Evolutionary conservation across 148 eudicot genomes (phyloP), one percentile per base, ranked within the genome.

Genomic region (Tetragonia tetragonoides): DNA sequence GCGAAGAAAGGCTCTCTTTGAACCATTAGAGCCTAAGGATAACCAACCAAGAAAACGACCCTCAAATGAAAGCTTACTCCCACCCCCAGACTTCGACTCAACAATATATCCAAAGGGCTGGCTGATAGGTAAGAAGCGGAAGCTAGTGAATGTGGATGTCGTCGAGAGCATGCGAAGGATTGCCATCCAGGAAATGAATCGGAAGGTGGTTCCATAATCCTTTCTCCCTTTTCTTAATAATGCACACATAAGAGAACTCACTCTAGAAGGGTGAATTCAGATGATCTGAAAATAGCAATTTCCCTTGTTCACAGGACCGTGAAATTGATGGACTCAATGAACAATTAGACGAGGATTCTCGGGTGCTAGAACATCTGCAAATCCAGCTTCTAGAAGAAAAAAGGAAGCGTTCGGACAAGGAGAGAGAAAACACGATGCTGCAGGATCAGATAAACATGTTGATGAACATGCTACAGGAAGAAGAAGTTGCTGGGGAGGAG

Each of bases 91-190:
- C 79, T 95, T 95, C 41, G 97, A 95, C 42, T 51, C 90, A n/a
- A 86, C 99, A 76, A 81, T 56, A 56, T 93, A 95, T 80, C 99
- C 99, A 3, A 84, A 82, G 74, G 99, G 99, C 12, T 95, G 99
- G 99, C 83, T 95, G 41, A 83, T 91, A 47, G 97, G 99, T 61
- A 95, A 95, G 88, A 95, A 93, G 82, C 84, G 99, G 68, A 95
- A 95, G 84, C 93, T 95, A 15, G 99, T 95, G 10, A 95, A 95
- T 67, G 97, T 92, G 16, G 99, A 95, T 77, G 97, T 95, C 59
- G 99, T 95, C 34, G 99, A 95, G 85, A 95, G 93, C 76, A 95
- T 95, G 99, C 82, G 97, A 16, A 88, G 97, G 75, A 95, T 93
- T 72, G 99, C 99, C 40, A 84, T 95, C 8, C 97, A 91, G 77